Base-by-base conservation (phyloP, 1,284 basidiomycete species). In the Mycena sp. region DNA sequence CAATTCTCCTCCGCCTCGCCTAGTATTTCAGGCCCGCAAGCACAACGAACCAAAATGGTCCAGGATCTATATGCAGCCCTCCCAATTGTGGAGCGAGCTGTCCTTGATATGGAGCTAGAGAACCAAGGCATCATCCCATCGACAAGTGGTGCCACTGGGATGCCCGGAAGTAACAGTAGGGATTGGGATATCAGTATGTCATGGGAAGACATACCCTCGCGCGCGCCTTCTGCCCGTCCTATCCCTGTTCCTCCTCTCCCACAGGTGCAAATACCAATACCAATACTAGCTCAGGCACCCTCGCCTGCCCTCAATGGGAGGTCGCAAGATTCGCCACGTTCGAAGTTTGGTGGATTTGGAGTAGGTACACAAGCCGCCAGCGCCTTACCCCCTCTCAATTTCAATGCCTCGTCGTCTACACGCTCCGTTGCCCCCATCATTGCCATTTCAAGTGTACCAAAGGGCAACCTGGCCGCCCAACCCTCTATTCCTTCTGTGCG, bases 21-120 rank as follows among this genome's bases (percentile, higher is more conserved):
- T 1, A 55, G 59, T 14, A 69, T 70, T 3, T 37, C 55, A 70
- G 53, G 74, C 71, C 66, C 74, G 72, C 64, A 74, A 71, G 50
- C 74, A 68, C 57, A 71, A 73, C 83, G 91, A 25, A 82, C 84
- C 21, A 83, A 87, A 67, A 91, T 92, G 82, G 87, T 95, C 57
- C 83, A 87, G 48, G 88, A 90, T 43, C 80, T 91, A 56, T 80
- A 89, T 63, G 78, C 81, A 3, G 80, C 86, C 0, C 79, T 92
- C 61, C 87, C 90, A 0, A 77, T 79, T 3, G 83, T 85, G 0
- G 90, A 92, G 70, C 79, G 85, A 25, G 74, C 75, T 25, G 70
- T 85, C n/a, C 73, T 88, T 0, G 86, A 88, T 67, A 74, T 78
- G 12, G 83, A 87, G 59, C 73, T 88, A 5, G 81, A 79, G 45